Evolutionary conservation across 768 basidiomycete genomes (phyloP).

Genomic region (Scleroderma citrinum): DNA sequence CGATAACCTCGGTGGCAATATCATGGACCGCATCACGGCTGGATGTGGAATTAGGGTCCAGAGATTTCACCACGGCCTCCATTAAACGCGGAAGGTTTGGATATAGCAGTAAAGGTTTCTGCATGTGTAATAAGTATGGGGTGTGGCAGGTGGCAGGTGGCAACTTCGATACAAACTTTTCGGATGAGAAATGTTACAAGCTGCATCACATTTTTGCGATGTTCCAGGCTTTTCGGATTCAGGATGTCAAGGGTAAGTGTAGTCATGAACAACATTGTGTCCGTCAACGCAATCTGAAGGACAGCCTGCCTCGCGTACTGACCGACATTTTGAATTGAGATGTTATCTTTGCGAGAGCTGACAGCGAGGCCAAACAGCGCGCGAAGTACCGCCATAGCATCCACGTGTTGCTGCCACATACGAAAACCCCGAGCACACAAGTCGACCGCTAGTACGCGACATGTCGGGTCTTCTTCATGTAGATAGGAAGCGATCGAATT

Average conservation of each 20-base stretch:
- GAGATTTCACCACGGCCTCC: constrained; percentile 93
- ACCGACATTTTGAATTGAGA: constrained; percentile 60
- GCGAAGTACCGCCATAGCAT: constrained; percentile 83
- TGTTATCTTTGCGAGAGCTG: constrained; percentile 60
- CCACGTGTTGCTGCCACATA: constrained; percentile 92
- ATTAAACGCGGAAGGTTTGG: constrained; percentile 79
- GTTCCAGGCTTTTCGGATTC: constrained; percentile 64
- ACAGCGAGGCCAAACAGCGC: constrained; percentile 80
- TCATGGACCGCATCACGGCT: constrained; percentile 82
- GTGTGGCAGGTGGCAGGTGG: not conserved
- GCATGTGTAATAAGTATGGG: not conserved
- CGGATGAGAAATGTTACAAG: constrained; percentile 90
- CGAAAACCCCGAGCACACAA: constrained; percentile 87
- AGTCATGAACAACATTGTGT: constrained; percentile 91
- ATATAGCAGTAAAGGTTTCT: constrained; percentile 83
- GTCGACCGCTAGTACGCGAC: constrained; percentile 77
- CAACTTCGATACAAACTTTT: constrained; percentile 50
- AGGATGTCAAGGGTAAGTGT: constrained; percentile 88
- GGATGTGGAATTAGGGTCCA: constrained; percentile 81
- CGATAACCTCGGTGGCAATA: constrained; percentile 89
- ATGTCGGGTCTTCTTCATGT: constrained; percentile 60
- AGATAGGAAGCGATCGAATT: constrained; percentile 77
- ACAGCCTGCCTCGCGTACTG: constrained; percentile 80
- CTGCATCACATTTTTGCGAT: constrained; percentile 86
- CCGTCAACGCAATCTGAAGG: constrained; percentile 73